Percentiles rank a stretch among this genome's conserved stretches.
These are phyloP conservation scores for Thelephora aurantiotincta DNA, from an alignment of 768 basidiomycete genomes.

Conservation along the genomic window DNA sequence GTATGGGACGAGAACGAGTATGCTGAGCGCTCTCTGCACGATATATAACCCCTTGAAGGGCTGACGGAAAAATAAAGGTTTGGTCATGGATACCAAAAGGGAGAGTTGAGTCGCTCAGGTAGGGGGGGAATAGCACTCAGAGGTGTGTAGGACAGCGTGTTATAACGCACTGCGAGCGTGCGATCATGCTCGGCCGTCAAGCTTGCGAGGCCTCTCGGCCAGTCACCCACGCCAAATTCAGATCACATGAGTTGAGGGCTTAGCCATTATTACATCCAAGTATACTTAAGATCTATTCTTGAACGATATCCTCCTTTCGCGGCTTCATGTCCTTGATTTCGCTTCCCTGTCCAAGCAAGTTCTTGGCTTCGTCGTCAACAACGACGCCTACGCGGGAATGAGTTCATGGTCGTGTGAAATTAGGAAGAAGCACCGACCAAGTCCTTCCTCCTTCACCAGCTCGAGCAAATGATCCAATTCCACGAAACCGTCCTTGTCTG, in stretches of 20 bases:
- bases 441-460: slow-evolving; percentile 74
- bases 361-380: slow-evolving; percentile 74
- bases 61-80: neutral
- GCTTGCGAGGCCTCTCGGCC: no score
- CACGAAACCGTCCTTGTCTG: slow-evolving; percentile 91
- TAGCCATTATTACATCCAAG: no score
- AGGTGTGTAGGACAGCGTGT: no score
- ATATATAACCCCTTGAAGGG: neutral
- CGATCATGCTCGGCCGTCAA: no score
- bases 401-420: neutral
- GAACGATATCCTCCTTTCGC: slow-evolving; percentile 93
- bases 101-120: no score
- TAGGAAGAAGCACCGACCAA: slow-evolving; percentile 32
- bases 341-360: slow-evolving; percentile 68
- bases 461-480: slow-evolving; percentile 91
- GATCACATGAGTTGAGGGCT: no score
- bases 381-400: slow-evolving; percentile 43
- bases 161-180: no score
- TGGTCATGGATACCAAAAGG: no score
- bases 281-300: slow-evolving; percentile 28
- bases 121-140: no score
- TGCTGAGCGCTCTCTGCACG: neutral
- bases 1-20: neutral
- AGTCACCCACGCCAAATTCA: no score
- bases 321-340: slow-evolving; percentile 72